Conservation (phyloP, 495 filamentous ascomycete genomes). For the Astrocystis sublimbata region DNA sequence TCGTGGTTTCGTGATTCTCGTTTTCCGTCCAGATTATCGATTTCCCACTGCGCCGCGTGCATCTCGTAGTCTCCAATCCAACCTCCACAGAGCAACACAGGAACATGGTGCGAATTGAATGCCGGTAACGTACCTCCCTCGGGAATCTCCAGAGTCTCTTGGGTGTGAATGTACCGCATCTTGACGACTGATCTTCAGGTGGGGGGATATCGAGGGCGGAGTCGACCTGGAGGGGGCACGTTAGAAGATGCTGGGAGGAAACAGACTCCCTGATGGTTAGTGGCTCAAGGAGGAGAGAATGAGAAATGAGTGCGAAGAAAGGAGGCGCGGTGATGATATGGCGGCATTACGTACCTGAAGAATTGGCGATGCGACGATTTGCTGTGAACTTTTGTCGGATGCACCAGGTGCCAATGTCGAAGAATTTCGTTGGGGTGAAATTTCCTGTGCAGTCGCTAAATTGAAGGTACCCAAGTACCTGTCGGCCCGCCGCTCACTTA, state of each 20-base stretch:
- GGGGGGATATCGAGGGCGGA: slow-evolving; percentile 30
- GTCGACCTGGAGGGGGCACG: slow-evolving; percentile 27
- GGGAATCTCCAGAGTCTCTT: slow-evolving; percentile 90
- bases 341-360: slow-evolving; percentile 35
- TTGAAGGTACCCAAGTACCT: slow-evolving; percentile 30
- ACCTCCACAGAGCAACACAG: neutral
- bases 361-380: slow-evolving; percentile 24
- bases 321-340: slow-evolving; percentile 2
- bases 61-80: slow-evolving; percentile 3
- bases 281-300: neutral
- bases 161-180: slow-evolving; percentile 98
- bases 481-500: slow-evolving; percentile 14
- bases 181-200: slow-evolving; percentile 56
- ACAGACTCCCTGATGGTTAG: slow-evolving; percentile 1
- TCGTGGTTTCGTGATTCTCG: slow-evolving; percentile 18
- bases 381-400: slow-evolving; percentile 17
- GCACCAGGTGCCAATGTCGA: slow-evolving; percentile 28
- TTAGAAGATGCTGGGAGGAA: slow-evolving; percentile 2
- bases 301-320: neutral
- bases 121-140: slow-evolving; percentile 79
- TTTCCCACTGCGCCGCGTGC: neutral
- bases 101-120: neutral
- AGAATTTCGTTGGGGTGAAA: slow-evolving; percentile 36
- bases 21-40: slow-evolving; percentile 18
- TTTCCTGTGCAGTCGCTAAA: slow-evolving; percentile 37